Conservation (phyloP, 371 early-diverging fungal genomes). For the Apophysomyces ossiformis region DNA sequence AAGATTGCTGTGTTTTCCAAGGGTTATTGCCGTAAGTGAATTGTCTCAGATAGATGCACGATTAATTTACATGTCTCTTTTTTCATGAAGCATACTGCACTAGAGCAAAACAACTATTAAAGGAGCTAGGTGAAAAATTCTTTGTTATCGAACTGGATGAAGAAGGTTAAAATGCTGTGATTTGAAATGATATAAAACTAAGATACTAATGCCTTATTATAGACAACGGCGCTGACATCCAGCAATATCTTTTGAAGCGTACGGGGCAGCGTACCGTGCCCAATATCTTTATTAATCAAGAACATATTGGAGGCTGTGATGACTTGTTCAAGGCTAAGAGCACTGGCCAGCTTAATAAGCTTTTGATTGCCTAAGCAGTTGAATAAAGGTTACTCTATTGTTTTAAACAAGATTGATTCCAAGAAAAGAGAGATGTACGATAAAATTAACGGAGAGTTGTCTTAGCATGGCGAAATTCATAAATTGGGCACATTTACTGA, state of each 20-base stretch:
- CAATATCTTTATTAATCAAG: constrained; percentile 81
- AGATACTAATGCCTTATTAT: constrained; percentile 21
- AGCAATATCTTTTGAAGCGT: constrained; percentile 61
- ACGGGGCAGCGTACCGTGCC: constrained; percentile 88
- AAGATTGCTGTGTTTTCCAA: constrained; percentile 73
- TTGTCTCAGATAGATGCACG: not conserved
- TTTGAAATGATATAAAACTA: not conserved
- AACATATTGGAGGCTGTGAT: constrained; percentile 84
- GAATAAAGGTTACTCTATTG: no score
- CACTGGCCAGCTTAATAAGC: constrained; percentile 53
- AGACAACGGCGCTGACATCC: constrained; percentile 74
- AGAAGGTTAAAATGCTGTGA: constrained; percentile 20
- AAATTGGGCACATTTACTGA: no score
- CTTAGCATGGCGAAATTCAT: no score
- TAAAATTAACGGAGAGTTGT: no score
- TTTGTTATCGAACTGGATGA: constrained; percentile 57
- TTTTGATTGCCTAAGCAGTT: constrained; percentile 31
- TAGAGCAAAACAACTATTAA: constrained; percentile 64
- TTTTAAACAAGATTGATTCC: no score
- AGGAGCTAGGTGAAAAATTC: constrained; percentile 40
- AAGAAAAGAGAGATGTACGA: no score
- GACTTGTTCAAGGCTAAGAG: constrained; percentile 57
- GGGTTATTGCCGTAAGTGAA: constrained; percentile 70
- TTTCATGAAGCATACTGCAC: constrained; percentile 64
- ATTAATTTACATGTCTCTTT: not conserved